These are phyloP conservation scores for Tylopilus sp. DNA, from an alignment of 1,284 basidiomycete species.

Conservation along the genomic window DNA sequence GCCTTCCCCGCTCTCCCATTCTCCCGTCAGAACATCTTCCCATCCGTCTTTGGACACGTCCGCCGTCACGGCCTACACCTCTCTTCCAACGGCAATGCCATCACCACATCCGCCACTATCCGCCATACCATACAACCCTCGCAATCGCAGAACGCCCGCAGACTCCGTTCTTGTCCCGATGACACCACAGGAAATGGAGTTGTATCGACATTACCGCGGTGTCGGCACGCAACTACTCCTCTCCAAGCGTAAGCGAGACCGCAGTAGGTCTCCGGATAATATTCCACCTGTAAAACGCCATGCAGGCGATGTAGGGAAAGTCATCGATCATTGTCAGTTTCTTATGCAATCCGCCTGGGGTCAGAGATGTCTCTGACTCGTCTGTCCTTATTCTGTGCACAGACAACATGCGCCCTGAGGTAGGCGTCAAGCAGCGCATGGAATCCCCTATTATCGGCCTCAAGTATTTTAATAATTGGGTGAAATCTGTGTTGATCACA, in stretches of 20 bases:
- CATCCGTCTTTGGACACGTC: conserved; percentile 21
- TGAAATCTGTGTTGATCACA: conserved; percentile 92
- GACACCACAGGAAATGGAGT: conserved; percentile 57
- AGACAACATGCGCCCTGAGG: conserved; percentile 93
- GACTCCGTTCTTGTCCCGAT: conserved; percentile 62
- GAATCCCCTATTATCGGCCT: conserved; percentile 96
- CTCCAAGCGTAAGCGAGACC: conserved; percentile 55
- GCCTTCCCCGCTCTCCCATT: conserved; percentile 27
- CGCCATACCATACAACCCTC: conserved; percentile 60
- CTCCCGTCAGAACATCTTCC: conserved; percentile 31
- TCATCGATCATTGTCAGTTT: conserved; percentile 68
- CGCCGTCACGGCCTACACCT: conserved; percentile 18
- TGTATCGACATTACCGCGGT: conserved; percentile 56
- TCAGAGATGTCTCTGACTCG: background rate
- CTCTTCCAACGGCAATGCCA: conserved; percentile 27
- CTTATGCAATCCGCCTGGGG: background rate
- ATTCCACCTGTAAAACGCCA: conserved; percentile 48
- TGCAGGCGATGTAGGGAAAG: conserved; percentile 61
- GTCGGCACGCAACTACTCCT: conserved; percentile 52
- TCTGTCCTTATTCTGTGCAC: conserved; percentile 6
- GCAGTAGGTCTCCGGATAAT: conserved; percentile 40
- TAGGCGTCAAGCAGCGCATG: conserved; percentile 78
- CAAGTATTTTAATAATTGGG: conserved; percentile 99
- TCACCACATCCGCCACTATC: conserved; percentile 29
- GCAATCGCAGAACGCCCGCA: conserved; percentile 56